phyloP scores from a whole-genome alignment of 31 red algal genomes.

The Asparagopsis taxiformis region DNA sequence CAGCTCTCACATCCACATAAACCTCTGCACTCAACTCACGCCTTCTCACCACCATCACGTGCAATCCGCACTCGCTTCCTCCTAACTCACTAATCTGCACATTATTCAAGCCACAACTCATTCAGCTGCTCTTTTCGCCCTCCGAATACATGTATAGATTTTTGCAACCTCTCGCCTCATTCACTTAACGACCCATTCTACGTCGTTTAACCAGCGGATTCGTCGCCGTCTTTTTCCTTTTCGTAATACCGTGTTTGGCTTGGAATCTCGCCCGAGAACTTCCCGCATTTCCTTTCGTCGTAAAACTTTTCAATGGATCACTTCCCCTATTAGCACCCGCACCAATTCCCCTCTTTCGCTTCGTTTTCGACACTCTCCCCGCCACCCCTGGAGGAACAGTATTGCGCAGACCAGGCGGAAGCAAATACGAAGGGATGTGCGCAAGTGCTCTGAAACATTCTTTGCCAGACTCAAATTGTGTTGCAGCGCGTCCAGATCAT shows the following conservation, averaged over 20 bases:
- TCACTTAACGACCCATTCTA: conserved; percentile 12
- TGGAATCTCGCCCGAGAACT: conserved; percentile 43
- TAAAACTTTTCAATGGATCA: conserved; percentile 60
- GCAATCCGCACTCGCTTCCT: too few relatives aligned
- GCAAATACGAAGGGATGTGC: conserved; percentile 82
- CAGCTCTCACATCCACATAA: too few relatives aligned
- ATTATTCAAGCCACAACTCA: not conserved
- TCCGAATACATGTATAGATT: not conserved
- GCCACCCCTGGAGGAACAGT: conserved; percentile 3
- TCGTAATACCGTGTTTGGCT: conserved; percentile 42
- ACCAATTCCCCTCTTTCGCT: conserved; percentile 1
- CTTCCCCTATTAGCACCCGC: conserved; percentile 23
- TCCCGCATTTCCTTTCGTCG: conserved; percentile 32
- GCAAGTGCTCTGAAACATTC: conserved; percentile 73
- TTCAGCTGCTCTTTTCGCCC: not conserved
- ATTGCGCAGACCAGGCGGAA: conserved; percentile 71
- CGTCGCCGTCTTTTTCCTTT: conserved; percentile 22
- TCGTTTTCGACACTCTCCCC: conserved; percentile 20
- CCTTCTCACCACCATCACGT: too few relatives aligned
- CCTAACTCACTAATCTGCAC: conserved; percentile 1
- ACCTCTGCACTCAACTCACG: too few relatives aligned
- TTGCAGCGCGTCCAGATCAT: conserved; percentile 74
- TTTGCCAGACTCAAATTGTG: conserved; percentile 68
- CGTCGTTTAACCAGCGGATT: conserved; percentile 37
- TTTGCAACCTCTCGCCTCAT: not conserved